Evolutionary conservation across 2,329 filamentous ascomycete species (phyloP).

Genomic region (Nothophoma quercina): DNA sequence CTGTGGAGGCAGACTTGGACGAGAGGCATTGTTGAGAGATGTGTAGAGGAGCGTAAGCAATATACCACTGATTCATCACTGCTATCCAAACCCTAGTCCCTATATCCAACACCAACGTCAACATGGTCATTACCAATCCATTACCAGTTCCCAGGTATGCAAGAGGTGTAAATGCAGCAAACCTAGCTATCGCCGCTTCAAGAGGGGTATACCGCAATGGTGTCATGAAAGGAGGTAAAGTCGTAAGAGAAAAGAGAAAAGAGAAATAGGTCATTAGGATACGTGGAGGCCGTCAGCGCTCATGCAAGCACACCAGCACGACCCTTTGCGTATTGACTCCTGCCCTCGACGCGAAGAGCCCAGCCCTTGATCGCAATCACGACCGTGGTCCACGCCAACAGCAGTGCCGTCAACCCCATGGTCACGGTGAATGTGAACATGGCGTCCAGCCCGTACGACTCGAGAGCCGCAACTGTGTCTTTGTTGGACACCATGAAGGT

Average conservation of each 20-base stretch:
- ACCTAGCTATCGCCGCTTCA: slow-evolving; percentile 30
- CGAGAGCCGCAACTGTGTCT: slow-evolving; percentile 79
- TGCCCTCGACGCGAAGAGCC: slow-evolving; percentile 61
- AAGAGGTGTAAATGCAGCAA: slow-evolving; percentile 35
- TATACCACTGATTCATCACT: slow-evolving; percentile 17
- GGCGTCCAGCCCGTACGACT: slow-evolving; percentile 78
- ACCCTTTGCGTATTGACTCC: slow-evolving; percentile 32
- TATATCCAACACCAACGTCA: not conserved
- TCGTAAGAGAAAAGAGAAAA: slow-evolving; percentile 25
- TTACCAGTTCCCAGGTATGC: slow-evolving; percentile 24
- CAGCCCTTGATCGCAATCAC: slow-evolving; percentile 87
- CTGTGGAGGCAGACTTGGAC: not conserved
- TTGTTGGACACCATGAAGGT: slow-evolving; percentile 91
- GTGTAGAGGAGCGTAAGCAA: slow-evolving; percentile 12
- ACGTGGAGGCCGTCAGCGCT: not conserved
- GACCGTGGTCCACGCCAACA: slow-evolving; percentile 85
- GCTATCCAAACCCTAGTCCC: slow-evolving; percentile 8
- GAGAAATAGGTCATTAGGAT: slow-evolving; percentile 7
- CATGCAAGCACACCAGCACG: slow-evolving; percentile 40
- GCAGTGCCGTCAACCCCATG: slow-evolving; percentile 80
- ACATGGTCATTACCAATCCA: slow-evolving; percentile 23
- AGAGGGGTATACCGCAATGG: slow-evolving; percentile 44
- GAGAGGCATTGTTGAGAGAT: not conserved
- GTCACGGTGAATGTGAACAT: slow-evolving; percentile 94
- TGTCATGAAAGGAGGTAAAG: slow-evolving; percentile 34